Evolutionary conservation across 257 asterid species (phyloP), one percentile per base, ranked within the genome.

Genomic region (Cynanchum wilfordii): DNA sequence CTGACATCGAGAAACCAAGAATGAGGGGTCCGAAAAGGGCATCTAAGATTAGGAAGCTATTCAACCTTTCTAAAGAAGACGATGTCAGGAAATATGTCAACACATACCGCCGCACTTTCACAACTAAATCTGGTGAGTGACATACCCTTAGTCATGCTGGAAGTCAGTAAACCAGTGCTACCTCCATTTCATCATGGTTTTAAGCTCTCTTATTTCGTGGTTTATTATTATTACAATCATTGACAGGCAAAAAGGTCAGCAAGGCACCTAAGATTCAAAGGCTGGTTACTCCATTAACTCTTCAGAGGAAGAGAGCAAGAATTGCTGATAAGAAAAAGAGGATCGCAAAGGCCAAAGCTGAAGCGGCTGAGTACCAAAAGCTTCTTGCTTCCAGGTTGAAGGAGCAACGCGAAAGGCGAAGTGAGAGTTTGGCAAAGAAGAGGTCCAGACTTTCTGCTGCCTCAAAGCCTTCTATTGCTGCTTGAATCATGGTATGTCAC

Each of bases 11-110:
- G 85, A 89, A 89, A 76, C 96, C 96, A 0, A 83, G 96, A 77
- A 89, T 89, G 96, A 87, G 96, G 69, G 96, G 96, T 52, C 96
- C 96, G 2, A 89, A 89, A 84, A 87, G 96, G 83, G 96, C 96
- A 52, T 87, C 93, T 2, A 89, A 89, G 82, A 89, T 89, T 74
- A 83, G 96, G 73, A 89, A 89, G 86, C 91, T 89, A 44, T 87
- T 89, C 73, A 89, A 87, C 81, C 87, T 89, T n/a, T 82, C 87
- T 13, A 89, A 89, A 87, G 93, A 89, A 5, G 96, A 89, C 73
- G 96, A 89, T 78, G 96, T 89, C 4, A 75, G 94, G 79, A 89
- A 89, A 81, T 89, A 89, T 5, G 94, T 89, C 62, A 87, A 89
- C 87, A 89, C 96, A 7, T 89, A 87, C 77, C 87, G 96, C 62